phyloP scores from a whole-genome alignment of 2,329 filamentous ascomycete genomes.

The Tricladium varicosporioides region DNA sequence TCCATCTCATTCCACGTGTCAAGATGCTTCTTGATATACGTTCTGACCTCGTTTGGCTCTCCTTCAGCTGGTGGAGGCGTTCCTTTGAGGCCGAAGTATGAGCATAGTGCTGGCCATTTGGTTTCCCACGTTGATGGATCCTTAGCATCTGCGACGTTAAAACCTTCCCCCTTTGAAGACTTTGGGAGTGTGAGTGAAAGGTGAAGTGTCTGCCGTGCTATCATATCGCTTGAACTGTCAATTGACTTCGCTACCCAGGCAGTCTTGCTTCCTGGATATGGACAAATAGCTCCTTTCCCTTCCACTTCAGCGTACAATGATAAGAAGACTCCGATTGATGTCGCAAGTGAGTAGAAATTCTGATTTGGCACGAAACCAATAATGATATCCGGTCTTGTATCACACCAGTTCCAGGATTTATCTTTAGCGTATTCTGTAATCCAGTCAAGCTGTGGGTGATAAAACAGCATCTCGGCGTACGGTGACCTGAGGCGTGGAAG shows the following conservation, averaged over 20 bases:
- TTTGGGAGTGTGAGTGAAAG: slow-evolving; percentile 41
- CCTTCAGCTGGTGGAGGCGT: slow-evolving; percentile 29
- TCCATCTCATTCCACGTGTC: slow-evolving; percentile 34
- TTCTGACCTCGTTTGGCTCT: slow-evolving; percentile 34
- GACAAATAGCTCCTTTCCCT: slow-evolving; percentile 38
- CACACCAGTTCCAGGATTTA: slow-evolving; percentile 41
- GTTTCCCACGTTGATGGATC: slow-evolving; percentile 38
- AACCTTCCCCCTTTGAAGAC: slow-evolving; percentile 37
- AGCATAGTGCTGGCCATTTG: slow-evolving; percentile 45
- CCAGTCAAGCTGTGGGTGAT: slow-evolving; percentile 41
- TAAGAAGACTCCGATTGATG: slow-evolving; percentile 39
- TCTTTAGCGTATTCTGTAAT: slow-evolving; percentile 36
- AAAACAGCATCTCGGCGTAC: slow-evolving; percentile 38
- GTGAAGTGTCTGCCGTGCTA: slow-evolving; percentile 41
- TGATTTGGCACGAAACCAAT: slow-evolving; percentile 42
- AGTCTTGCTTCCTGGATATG: slow-evolving; percentile 39
- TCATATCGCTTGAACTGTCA: slow-evolving; percentile 40
- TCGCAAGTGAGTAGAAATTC: slow-evolving; percentile 39
- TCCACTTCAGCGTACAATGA: slow-evolving; percentile 37
- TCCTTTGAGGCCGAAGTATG: slow-evolving; percentile 45
- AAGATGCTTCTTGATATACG: slow-evolving; percentile 36
- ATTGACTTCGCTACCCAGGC: slow-evolving; percentile 39
- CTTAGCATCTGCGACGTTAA: slow-evolving; percentile 42
- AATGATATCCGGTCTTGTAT: slow-evolving; percentile 41
- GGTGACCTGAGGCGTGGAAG: slow-evolving; percentile 36